phyloP scores from a whole-genome alignment of 441 rosid genomes.

The Populus hybrid region DNA sequence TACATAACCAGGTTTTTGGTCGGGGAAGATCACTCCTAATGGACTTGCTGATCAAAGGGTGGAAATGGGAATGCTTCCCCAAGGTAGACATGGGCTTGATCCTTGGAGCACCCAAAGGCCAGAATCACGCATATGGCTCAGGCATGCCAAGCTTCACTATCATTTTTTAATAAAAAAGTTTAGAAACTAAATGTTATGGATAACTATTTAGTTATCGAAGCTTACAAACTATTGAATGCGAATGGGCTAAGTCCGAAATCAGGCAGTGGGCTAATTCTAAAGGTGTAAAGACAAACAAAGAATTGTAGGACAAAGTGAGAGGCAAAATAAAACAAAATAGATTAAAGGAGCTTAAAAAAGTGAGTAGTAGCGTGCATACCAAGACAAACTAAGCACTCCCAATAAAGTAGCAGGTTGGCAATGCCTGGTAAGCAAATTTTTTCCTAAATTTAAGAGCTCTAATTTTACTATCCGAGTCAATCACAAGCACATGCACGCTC shows the following conservation, averaged over 20 bases:
- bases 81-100: neutral
- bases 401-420: neutral
- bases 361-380: neutral
- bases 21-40: neutral
- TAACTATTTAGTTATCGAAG: neutral
- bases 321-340: neutral
- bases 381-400: neutral
- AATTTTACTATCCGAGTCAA: neutral
- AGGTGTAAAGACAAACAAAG: neutral
- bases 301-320: neutral
- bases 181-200: neutral
- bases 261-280: neutral
- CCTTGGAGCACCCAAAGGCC: neutral
- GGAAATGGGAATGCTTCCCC: neutral
- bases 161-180: neutral
- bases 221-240: neutral
- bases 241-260: neutral
- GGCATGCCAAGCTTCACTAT: neutral
- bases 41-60: neutral
- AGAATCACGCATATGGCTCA: neutral
- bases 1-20: neutral
- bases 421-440: neutral
- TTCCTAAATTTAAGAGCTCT: neutral
- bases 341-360: neutral
- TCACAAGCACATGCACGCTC: neutral